These are phyloP conservation scores for Niveomyces coronatus DNA, from an alignment of 2,329 filamentous ascomycete species.

Conservation along the genomic window DNA sequence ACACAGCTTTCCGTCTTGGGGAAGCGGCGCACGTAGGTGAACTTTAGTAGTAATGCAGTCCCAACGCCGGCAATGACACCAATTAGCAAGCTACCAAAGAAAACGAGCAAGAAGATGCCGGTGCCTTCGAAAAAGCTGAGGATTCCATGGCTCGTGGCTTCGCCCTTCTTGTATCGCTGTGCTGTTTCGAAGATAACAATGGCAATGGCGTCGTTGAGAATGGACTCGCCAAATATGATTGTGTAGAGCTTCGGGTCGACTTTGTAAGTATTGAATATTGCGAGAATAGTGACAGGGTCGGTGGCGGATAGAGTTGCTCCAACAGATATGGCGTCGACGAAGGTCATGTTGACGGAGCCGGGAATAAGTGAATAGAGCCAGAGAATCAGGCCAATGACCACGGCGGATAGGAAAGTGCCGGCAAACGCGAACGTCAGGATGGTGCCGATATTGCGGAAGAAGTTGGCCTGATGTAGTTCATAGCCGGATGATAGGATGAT, in stretches of 20 bases:
- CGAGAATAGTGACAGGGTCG: constrained; percentile 92
- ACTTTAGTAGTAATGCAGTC: constrained; percentile 83
- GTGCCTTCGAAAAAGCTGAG: constrained; percentile 83
- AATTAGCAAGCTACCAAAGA: constrained; percentile 88
- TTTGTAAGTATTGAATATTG: constrained; percentile 99
- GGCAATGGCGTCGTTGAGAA: constrained; percentile 94
- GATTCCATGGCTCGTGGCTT: constrained; percentile 61
- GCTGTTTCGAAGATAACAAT: constrained; percentile 98
- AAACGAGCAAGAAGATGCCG: constrained; percentile 89
- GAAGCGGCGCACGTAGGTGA: constrained; percentile 84
- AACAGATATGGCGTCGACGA: constrained; percentile 93
- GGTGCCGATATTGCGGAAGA: constrained; percentile 95
- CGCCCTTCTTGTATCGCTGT: constrained; percentile 76
- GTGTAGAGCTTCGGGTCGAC: constrained; percentile 98
- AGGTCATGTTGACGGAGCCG: constrained; percentile 72
- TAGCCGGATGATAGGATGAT: constrained; percentile 97
- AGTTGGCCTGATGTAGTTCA: constrained; percentile 96
- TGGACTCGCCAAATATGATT: constrained; percentile 96
- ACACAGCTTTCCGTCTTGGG: constrained; percentile 96
- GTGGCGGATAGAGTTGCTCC: constrained; percentile 94
- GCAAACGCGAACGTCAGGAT: constrained; percentile 97
- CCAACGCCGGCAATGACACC: constrained; percentile 78
- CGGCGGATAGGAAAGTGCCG: constrained; percentile 90
- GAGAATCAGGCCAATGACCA: constrained; percentile 84
- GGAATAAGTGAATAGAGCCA: constrained; percentile 84